Base-by-base conservation (phyloP, 306 rosid genomes). In the Rosa multiflora region DNA sequence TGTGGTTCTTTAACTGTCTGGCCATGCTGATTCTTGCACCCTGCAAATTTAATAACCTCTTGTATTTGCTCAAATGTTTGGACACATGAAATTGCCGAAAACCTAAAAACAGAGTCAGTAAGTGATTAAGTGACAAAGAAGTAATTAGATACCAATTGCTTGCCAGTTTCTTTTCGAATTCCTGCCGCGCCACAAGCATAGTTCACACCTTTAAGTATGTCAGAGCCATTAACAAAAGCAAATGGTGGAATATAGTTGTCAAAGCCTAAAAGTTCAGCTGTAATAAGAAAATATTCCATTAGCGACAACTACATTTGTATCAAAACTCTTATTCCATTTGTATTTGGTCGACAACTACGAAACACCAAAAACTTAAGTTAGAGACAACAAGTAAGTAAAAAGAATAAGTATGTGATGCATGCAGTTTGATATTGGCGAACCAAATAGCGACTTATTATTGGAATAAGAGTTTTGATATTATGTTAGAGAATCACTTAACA, bases 131-230 rank as follows among this genome's bases (percentile, higher is more conserved):
- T 43, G 15, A 17, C 26, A 2, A 44, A 13, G 40, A 63, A 5
- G 9, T 14, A 6, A 29, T 10, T 7, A 55, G 6, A 59, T 73
- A 82, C 85, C 85, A 66, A 4, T 40, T 80, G 86, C 21, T 18
- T 61, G 2, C 94, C 97, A 0, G 83, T 85, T 39, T 86, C 89
- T 0, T 4, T 6, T 59, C 73, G 86, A 58, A 93, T 89, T 18
- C 97, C 97, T 0, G 93, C 87, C 12, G 79, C 43, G 1, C 94
- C 98, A 2, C 97, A 93, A 56, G 98, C 97, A 73, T 93, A 93
- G 40, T 93, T 93, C 21, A 88, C 91, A 5, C 98, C 97, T 73
- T 47, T 42, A 10, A 79, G 48, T 69, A 91, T 82, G 11, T 84
- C n/a, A 2, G 70, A 12, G 76, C 35, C 82, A 0, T 3, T 42